These are phyloP conservation scores for Pseudozyma sp. DNA, from an alignment of 1,284 basidiomycete species.

Conservation along the genomic window DNA sequence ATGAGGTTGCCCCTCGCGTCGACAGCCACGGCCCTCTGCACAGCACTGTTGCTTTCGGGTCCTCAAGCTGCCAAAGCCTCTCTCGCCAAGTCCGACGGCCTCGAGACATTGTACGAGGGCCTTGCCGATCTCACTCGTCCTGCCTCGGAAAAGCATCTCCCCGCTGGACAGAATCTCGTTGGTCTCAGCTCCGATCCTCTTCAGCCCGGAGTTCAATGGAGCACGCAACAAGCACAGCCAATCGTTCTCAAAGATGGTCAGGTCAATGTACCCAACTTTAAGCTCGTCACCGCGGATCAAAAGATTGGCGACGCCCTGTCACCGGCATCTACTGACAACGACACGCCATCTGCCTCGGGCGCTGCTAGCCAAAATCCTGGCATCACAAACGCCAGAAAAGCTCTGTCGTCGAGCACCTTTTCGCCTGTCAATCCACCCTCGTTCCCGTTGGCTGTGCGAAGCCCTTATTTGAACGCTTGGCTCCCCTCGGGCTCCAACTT, in stretches of 20 bases:
- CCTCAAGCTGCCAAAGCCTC: conserved; percentile 33
- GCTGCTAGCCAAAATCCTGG: conserved; percentile 29
- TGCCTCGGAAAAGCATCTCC: conserved; percentile 32
- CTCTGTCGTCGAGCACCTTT: conserved; percentile 51
- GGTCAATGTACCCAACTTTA: conserved; percentile 36
- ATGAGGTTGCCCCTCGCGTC: conserved; percentile 28
- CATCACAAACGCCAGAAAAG: conserved; percentile 37
- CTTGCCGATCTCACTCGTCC: conserved; percentile 49
- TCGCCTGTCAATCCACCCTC: conserved; percentile 63
- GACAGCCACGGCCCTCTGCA: conserved; percentile 27
- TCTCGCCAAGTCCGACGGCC: conserved; percentile 31
- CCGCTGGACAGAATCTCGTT: conserved; percentile 9
- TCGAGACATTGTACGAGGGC: conserved; percentile 38
- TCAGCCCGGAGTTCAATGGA: conserved; percentile 44
- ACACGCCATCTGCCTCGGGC: conserved; percentile 18
- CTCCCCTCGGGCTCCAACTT: conserved; percentile 53
- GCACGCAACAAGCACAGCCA: conserved; percentile 19
- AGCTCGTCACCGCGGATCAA: conserved; percentile 34
- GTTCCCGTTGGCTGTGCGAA: conserved; percentile 59
- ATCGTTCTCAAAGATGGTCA: conserved; percentile 29
- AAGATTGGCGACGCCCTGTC: not conserved
- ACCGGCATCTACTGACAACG: conserved; percentile 13
- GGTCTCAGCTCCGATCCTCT: conserved; percentile 28
- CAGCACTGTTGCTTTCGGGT: conserved; percentile 25
- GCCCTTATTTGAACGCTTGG: conserved; percentile 64